Conservation (phyloP, 129 eudicot species). For the Artemisia tridentata region DNA sequence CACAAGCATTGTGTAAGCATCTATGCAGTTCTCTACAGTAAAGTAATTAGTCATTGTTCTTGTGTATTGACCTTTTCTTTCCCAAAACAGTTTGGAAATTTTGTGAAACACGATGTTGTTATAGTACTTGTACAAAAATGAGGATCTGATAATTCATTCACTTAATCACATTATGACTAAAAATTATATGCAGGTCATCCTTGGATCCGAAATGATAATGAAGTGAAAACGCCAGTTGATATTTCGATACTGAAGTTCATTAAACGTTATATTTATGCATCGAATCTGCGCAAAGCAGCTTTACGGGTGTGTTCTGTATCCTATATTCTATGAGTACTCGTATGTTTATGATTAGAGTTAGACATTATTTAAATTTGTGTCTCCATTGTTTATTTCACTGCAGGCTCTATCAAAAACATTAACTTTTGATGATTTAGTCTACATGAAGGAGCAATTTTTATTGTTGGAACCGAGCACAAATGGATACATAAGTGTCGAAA, state of each 20-base stretch:
- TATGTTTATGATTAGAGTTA: conserved; percentile 2
- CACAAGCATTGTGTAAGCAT: conserved; percentile 35
- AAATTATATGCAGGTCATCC: conserved; percentile 32
- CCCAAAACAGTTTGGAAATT: neutral
- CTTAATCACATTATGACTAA: neutral
- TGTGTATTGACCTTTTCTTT: neutral
- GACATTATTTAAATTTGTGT: neutral
- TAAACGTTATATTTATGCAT: conserved; percentile 33
- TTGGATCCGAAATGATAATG: conserved; percentile 30
- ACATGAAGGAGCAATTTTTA: conserved; percentile 35
- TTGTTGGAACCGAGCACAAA: conserved; percentile 26
- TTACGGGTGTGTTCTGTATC: conserved; percentile 23
- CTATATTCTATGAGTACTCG: neutral
- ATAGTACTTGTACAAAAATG: neutral
- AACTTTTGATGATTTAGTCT: conserved; percentile 27
- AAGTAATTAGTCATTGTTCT: neutral
- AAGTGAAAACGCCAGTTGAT: conserved; percentile 37
- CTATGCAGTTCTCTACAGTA: conserved; percentile 1
- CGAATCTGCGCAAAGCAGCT: conserved; percentile 35
- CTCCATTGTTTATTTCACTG: neutral
- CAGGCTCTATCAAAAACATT: conserved; percentile 39
- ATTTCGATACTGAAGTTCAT: conserved; percentile 31
- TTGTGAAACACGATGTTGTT: neutral
- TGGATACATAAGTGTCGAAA: conserved; percentile 34
- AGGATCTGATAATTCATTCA: neutral